Evolutionary conservation across 108 stramenopile genomes (phyloP).

Genomic region (Nannochloropsis oceanica): DNA sequence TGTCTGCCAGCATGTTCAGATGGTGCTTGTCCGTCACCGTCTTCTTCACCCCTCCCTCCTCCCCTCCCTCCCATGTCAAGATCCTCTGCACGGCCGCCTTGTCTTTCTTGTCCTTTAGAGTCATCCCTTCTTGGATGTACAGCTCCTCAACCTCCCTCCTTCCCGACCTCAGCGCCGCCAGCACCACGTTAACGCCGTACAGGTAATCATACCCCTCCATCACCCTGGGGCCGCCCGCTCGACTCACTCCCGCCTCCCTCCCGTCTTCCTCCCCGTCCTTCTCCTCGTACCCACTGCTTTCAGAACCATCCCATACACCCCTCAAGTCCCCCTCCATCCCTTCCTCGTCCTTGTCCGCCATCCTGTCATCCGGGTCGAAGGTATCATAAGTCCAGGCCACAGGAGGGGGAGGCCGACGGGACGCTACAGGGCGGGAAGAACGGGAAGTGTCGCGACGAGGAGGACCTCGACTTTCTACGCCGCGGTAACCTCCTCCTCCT

Average conservation of each 20-base stretch:
- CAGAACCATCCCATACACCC: too few relatives aligned
- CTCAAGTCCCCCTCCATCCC: not conserved
- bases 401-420: not conserved
- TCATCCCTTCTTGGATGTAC: constrained; percentile 17
- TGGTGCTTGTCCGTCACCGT: constrained; percentile 25
- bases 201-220: not conserved
- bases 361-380: not conserved
- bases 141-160: constrained; percentile 12
- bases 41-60: constrained; percentile 2
- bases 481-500: too few relatives aligned
- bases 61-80: not conserved
- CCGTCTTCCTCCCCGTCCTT: not conserved
- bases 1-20: constrained; percentile 35
- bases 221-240: not conserved
- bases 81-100: constrained; percentile 11
- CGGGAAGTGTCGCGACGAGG: too few relatives aligned
- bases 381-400: not conserved
- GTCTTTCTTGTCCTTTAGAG: constrained; percentile 17
- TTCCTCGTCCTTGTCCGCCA: not conserved
- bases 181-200: constrained; percentile 17
- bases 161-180: not conserved
- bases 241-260: not conserved
- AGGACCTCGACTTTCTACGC: too few relatives aligned
- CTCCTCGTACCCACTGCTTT: too few relatives aligned
- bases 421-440: too few relatives aligned